Evolutionary conservation across 306 rosid species (phyloP), one percentile per base, ranked within the genome.

Genomic region (Vicia villosa): DNA sequence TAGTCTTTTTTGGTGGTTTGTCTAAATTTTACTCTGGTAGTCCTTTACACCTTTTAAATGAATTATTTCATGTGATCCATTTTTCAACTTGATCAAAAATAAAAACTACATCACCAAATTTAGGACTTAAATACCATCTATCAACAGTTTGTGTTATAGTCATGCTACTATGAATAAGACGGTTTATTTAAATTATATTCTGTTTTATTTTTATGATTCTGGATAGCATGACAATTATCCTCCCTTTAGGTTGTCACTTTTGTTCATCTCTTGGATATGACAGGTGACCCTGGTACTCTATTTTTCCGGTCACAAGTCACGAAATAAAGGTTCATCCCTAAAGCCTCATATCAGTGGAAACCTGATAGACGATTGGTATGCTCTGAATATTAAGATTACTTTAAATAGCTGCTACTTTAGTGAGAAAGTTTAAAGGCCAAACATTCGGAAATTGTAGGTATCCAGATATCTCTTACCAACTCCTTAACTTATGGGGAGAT

Each of bases 351-450:
- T 86, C 80, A 79, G 88, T 5, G 95, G 89, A 57, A 79, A 87
- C 74, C 79, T 95, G 45, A 77, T 95, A 70, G 80, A 89, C 21
- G 95, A 91, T 80, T 95, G 97, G 99, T 91, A 95, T 59, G 70
- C 77, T 30, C n/a, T 74, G 55, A 69, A 42, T 42, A 52, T 24
- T 72, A 20, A 24, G 20, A 55, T 72, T 69, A 45, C 78, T 74
- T 36, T 8, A 40, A 69, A 42, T 45, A 13, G 56, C 69, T 41
- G 14, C 11, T 30, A 22, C 65, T 74, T 75, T 28, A 42, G 32
- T 42, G 30, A 16, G 24, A 26, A 54, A 14, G 38, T 64, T 15
- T 2, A 20, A 38, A 57, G 41, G 50, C 12, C 34, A 40, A 19
- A 55, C 22, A 60, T 45, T 43, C 45, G 49, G 30, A 36, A 62